Percentiles rank a stretch among this genome's conserved stretches.
Evolutionary conservation across 345 rosid genomes (phyloP).

Genomic region (Acer negundo): DNA sequence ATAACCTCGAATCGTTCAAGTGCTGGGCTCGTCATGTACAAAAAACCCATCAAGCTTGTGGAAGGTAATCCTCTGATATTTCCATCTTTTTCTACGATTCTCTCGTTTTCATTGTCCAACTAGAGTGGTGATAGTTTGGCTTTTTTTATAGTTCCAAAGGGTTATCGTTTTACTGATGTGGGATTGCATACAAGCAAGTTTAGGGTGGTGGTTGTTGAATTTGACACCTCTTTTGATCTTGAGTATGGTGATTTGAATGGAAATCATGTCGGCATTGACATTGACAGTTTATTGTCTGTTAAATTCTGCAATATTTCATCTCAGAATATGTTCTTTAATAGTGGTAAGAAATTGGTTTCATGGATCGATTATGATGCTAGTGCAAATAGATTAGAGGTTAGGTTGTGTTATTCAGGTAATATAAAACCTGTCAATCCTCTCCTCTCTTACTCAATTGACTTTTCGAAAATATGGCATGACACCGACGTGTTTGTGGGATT

Average conservation of each 20-base stretch:
- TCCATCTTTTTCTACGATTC: slow-evolving; percentile 58
- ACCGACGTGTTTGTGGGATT: slow-evolving; percentile 58
- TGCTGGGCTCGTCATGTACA: slow-evolving; percentile 57
- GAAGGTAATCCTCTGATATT: slow-evolving; percentile 44
- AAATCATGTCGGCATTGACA: slow-evolving; percentile 52
- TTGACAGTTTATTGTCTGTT: slow-evolving; percentile 48
- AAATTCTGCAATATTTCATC: slow-evolving; percentile 46
- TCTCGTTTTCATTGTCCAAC: slow-evolving; percentile 60
- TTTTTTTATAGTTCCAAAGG: slow-evolving; percentile 62
- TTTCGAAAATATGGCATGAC: slow-evolving; percentile 55
- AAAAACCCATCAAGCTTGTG: slow-evolving; percentile 66
- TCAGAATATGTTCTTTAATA: slow-evolving; percentile 33
- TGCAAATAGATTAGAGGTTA: slow-evolving; percentile 60
- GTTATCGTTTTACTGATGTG: slow-evolving; percentile 33
- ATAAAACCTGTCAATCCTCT: slow-evolving; percentile 46
- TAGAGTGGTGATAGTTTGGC: slow-evolving; percentile 59
- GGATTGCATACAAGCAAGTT: slow-evolving; percentile 25
- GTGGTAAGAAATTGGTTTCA: slow-evolving; percentile 49
- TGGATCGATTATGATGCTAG: slow-evolving; percentile 71
- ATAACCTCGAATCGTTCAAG: slow-evolving; percentile 45
- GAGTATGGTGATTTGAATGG: slow-evolving; percentile 26
- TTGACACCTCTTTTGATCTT: slow-evolving; percentile 41
- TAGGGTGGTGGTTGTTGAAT: slow-evolving; percentile 52
- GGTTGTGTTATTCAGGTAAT: slow-evolving; percentile 50
- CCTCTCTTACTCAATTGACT: slow-evolving; percentile 47